A percentile compares a stretch with the other conserved stretches of the same genome.
phyloP scores from a whole-genome alignment of 1,284 basidiomycete genomes.

The Apiotrichum sp. region DNA sequence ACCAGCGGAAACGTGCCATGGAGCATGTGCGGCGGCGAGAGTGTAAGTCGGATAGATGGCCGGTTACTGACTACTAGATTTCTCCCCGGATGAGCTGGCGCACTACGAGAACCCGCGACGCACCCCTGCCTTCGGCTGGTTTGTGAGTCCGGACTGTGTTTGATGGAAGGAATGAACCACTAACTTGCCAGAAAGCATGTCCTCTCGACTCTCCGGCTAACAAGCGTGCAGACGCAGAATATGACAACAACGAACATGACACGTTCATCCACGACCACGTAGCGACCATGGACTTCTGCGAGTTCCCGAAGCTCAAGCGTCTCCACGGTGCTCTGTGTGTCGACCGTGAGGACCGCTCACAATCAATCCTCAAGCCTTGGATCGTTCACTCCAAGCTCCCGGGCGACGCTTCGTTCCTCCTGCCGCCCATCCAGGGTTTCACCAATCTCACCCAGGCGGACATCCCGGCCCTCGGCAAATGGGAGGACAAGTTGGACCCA shows the following conservation, averaged over 20 bases:
- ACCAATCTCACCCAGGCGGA: constrained; percentile 36
- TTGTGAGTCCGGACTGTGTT: constrained; percentile 27
- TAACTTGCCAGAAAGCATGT: constrained; percentile 38
- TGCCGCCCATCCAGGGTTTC: constrained; percentile 43
- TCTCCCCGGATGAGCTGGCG: constrained; percentile 42
- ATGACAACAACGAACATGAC: constrained; percentile 22
- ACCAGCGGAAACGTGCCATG: constrained; percentile 45
- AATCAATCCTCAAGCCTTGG: constrained; percentile 40
- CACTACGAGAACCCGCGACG: constrained; percentile 42
- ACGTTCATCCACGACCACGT: constrained; percentile 49
- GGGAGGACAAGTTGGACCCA: constrained; percentile 43
- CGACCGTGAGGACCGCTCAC: constrained; percentile 43
- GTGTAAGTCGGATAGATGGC: constrained; percentile 32
- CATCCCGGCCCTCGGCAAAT: constrained; percentile 26
- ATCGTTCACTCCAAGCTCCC: constrained; percentile 46
- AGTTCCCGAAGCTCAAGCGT: constrained; percentile 47
- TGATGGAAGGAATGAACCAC: not conserved
- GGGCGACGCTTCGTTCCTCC: constrained; percentile 41
- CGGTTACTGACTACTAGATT: constrained; percentile 28
- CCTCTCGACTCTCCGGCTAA: constrained; percentile 43
- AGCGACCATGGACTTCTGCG: constrained; percentile 51
- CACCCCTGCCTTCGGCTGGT: constrained; percentile 44
- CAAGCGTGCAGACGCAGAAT: constrained; percentile 34
- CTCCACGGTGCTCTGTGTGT: constrained; percentile 44
- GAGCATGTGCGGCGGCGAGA: constrained; percentile 40